Conservation (phyloP, 2,329 filamentous ascomycete species). For the Lasiodiplodia sp. region DNA sequence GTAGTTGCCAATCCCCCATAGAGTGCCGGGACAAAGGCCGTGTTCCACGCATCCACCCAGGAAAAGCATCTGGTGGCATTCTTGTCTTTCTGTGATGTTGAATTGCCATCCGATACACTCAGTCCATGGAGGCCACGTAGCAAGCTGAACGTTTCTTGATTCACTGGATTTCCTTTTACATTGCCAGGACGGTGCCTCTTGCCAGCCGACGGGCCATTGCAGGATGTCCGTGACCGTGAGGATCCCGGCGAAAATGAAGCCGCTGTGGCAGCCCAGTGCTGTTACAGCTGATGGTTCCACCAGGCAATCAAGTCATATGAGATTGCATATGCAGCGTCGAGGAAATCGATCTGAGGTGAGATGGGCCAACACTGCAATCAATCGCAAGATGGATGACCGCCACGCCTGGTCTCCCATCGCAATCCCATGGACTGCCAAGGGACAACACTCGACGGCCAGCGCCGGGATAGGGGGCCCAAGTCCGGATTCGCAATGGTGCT, state of each 20-base stretch:
- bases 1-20: background rate
- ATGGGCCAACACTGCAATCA: background rate
- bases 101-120: slow-evolving; percentile 1
- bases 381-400: slow-evolving; percentile 5
- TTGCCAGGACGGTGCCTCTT: background rate
- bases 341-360: slow-evolving; percentile 10
- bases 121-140: background rate
- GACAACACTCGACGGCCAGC: background rate
- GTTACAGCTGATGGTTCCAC: slow-evolving; percentile 20
- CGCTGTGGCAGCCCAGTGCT: slow-evolving; percentile 8
- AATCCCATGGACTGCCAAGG: slow-evolving; percentile 2
- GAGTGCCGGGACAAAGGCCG: background rate
- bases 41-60: slow-evolving; percentile 5
- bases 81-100: slow-evolving; percentile 24
- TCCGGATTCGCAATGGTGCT: background rate
- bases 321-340: background rate
- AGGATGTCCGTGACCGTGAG: background rate
- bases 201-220: slow-evolving; percentile 5
- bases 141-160: background rate
- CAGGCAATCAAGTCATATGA: background rate
- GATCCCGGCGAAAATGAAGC: background rate
- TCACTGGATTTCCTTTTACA: background rate
- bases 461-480: background rate
- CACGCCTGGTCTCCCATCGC: background rate
- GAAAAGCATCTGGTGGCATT: slow-evolving; percentile 7